Base-by-base conservation (phyloP, 768 basidiomycete genomes). In the Auriculariales sp. region DNA sequence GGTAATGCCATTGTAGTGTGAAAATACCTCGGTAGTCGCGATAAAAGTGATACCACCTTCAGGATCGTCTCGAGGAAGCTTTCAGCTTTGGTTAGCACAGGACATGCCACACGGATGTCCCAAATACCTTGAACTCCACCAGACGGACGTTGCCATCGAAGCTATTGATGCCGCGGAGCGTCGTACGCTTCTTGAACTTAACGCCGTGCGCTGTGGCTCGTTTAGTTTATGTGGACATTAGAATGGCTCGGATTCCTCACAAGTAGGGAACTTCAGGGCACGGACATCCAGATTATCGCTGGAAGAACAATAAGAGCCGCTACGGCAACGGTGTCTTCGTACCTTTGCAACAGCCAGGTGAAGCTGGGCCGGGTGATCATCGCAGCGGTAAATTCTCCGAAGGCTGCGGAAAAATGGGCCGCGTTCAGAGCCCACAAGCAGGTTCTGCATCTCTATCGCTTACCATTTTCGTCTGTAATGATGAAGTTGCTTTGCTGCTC, bases 281-380 rank as follows among this genome's bases (percentile, higher is more conserved):
- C 78, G 75, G 10, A 82, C 81, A 5, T 67, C 66, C 32, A 85
- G 68, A 53, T 71, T 70, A n/a, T 71, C 59, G 51, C 73, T n/a
- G n/a, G n/a, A n/a, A n/a, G n/a, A n/a, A n/a, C n/a, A n/a, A n/a
- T n/a, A n/a, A n/a, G n/a, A n/a, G n/a, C n/a, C n/a, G n/a, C n/a
- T n/a, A n/a, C n/a, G n/a, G n/a, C n/a, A n/a, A n/a, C n/a, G n/a
- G n/a, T n/a, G n/a, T n/a, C n/a, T n/a, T n/a, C n/a, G n/a, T n/a
- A n/a, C n/a, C n/a, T 80, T 15, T 65, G 57, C 34, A 87, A 62
- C 49, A 70, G 68, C 83, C 83, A 87, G 1, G 77, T 83, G 56
- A 86, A 85, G 51, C 71, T 77, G 42, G 66, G 65, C 42, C 74
- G 71, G 0, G 79, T 85, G 59, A 86, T 84, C 71, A 87, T 68